Evolutionary conservation across 2,329 filamentous ascomycete species (phyloP).

Genomic region (Alternaria sp.): DNA sequence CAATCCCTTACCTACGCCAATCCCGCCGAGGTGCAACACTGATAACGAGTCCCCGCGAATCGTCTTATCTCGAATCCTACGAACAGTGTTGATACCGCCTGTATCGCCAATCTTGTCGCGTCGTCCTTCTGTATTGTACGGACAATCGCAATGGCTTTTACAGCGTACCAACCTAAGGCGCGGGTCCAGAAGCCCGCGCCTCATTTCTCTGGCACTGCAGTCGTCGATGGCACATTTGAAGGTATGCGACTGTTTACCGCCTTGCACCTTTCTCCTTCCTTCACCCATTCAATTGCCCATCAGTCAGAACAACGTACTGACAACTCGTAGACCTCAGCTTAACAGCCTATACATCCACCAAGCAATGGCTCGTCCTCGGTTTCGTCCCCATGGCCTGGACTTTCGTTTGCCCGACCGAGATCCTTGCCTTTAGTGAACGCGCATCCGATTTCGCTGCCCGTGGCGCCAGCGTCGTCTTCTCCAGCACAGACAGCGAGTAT

Average conservation of each 20-base stretch:
- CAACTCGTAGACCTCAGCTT: slow-evolving; percentile 44
- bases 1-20: background rate
- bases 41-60: background rate
- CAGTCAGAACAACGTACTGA: slow-evolving; percentile 9
- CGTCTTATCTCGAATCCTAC: slow-evolving; percentile 1
- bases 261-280: background rate
- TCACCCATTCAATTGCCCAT: slow-evolving; percentile 1
- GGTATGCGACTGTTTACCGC: slow-evolving; percentile 28
- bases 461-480: slow-evolving; percentile 65
- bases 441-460: slow-evolving; percentile 65
- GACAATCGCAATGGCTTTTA: slow-evolving; percentile 35
- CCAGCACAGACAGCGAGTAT: slow-evolving; percentile 68
- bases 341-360: slow-evolving; percentile 49
- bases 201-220: slow-evolving; percentile 46
- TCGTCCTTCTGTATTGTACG: slow-evolving; percentile 5
- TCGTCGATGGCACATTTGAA: slow-evolving; percentile 51
- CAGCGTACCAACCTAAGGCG: slow-evolving; percentile 45
- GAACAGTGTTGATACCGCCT: background rate
- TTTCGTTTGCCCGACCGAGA: slow-evolving; percentile 71
- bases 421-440: slow-evolving; percentile 68
- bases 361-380: slow-evolving; percentile 67
- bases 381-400: slow-evolving; percentile 74
- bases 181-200: slow-evolving; percentile 51
- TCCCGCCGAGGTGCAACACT: slow-evolving; percentile 3
- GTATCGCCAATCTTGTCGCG: slow-evolving; percentile 12